Evolutionary conservation across 352 stramenopile genomes (phyloP), one percentile per base, ranked within the genome.

Genomic region (Phytophthora pistaciae): DNA sequence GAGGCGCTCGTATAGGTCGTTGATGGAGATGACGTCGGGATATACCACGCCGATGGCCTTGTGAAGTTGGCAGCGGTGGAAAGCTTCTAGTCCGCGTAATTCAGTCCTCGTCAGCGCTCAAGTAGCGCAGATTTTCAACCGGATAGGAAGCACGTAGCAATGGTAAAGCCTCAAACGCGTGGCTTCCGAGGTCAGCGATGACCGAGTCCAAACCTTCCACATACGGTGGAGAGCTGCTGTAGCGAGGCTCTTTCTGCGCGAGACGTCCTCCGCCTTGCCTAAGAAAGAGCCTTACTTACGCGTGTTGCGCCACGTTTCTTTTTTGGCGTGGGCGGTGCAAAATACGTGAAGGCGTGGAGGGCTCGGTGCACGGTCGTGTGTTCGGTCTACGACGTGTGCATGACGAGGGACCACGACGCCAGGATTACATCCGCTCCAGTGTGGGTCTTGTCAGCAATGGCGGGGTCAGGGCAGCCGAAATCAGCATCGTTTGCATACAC

Each of bases 151-250:
- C 0, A 70, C 25, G 46, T 65, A 70, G 33, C 42, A 56, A 46
- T 64, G 64, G 64, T 65, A 70, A 7, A 70, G 56, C 0, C 33
- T 56, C 3, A 70, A 0, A 10, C 64, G 44, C 16, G 55, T 70
- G 3, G 21, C 27, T 20, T 64, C 33, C 9, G 56, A 50, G 7
- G 27, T 65, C 33, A 48, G 33, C 13, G 11, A 50, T 54, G 57
- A 52, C 4, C 50, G 65, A 25, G 64, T n/a, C 50, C 66, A 73
- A 20, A 73, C 11, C 8, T 31, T 64, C 66, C 50, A 72, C 40
- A 72, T 56, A 2, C 31, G 66, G 9, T 66, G 40, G 4, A 72
- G 58, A 9, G 66, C 57, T 14, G 66, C 66, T 0, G 56, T 36
- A 0, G 64, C 55, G 8, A 71, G 40, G 13, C 21, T 65, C 10